Evolutionary conservation across 2,329 filamentous ascomycete species (phyloP).

Genomic region (Zymoseptoria pseudotritici): DNA sequence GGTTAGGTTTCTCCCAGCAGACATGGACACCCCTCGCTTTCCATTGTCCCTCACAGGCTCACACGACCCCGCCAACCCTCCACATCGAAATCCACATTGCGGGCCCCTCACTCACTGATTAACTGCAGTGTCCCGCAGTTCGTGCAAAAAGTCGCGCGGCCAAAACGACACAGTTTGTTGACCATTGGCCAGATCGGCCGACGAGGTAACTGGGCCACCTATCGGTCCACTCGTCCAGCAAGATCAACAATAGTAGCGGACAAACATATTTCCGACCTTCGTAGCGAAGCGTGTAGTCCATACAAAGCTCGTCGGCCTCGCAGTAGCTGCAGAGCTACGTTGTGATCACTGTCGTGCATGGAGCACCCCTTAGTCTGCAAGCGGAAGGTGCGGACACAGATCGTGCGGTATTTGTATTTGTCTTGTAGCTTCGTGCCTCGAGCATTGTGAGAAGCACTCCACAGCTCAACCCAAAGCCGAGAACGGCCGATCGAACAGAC

Average conservation of each 20-base stretch:
- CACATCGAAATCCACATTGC: no score
- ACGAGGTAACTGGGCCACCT: no score
- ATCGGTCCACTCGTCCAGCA: no score
- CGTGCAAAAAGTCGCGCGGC: not conserved
- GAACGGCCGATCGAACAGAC: not conserved
- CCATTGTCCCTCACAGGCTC: no score
- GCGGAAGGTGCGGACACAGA: not conserved
- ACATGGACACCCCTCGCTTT: no score
- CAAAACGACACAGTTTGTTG: not conserved
- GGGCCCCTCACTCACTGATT: not conserved
- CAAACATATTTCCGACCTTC: not conserved
- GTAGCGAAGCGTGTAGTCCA: not conserved
- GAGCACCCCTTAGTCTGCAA: not conserved
- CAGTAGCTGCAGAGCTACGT: not conserved
- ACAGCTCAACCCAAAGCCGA: not conserved
- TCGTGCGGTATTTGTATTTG: not conserved
- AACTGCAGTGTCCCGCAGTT: not conserved
- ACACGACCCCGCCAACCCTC: not conserved
- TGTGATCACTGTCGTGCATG: not conserved
- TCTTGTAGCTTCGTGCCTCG: not conserved
- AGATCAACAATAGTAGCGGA: not conserved
- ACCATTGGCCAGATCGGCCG: not conserved
- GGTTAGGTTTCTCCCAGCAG: no score
- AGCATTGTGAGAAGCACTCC: not conserved
- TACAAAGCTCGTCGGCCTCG: not conserved